These are phyloP conservation scores for Graphilbum ipis-grandicollis DNA, from an alignment of 2,329 filamentous ascomycete genomes.

Conservation along the genomic window DNA sequence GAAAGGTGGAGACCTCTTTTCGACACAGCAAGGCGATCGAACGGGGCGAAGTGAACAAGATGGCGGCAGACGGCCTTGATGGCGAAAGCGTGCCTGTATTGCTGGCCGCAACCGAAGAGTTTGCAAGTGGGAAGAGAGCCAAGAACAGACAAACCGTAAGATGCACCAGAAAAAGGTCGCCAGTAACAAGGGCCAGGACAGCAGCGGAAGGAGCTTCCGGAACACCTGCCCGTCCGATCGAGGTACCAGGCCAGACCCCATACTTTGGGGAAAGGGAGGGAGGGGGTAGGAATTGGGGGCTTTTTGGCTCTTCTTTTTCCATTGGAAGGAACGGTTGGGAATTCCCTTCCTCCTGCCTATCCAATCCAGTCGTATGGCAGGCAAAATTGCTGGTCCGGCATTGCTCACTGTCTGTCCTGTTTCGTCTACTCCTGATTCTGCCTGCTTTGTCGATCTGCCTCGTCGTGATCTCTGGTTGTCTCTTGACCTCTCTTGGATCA, in stretches of 20 bases:
- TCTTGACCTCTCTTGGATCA: background rate
- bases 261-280: no score
- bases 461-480: no score
- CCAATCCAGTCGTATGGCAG: background rate
- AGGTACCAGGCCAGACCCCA: no score
- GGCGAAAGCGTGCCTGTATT: no score
- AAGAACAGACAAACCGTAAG: no score
- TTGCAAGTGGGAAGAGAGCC: no score
- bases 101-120: no score
- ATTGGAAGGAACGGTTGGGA: background rate
- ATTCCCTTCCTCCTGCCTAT: background rate
- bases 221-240: background rate
- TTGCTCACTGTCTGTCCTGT: background rate
- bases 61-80: background rate
- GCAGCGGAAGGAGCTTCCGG: background rate
- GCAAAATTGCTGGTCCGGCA: background rate
- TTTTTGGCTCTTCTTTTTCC: background rate
- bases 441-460: background rate
- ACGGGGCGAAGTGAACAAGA: background rate
- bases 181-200: background rate
- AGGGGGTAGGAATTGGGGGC: no score
- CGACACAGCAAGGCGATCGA: background rate
- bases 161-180: no score
- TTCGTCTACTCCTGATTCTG: background rate
- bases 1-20: conserved; percentile 1